Evolutionary conservation across 257 asterid species (phyloP), one percentile per base, ranked within the genome.

Genomic region (Solanum okadae): DNA sequence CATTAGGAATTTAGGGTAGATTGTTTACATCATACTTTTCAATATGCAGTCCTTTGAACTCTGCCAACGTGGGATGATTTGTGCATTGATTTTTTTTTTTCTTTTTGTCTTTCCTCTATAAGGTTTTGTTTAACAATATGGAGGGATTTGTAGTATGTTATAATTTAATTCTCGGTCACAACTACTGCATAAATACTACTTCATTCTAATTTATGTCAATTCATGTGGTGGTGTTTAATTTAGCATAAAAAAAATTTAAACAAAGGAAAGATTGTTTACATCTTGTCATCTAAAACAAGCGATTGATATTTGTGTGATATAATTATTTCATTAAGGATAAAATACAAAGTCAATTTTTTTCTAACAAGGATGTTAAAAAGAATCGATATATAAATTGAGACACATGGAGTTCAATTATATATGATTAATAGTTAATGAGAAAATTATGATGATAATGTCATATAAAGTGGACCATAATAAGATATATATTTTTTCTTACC

Each of bases 21-120:
- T 0, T 5, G 31, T n/a, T 11, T 25, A 65, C 4, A 25, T 65
- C 9, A 65, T 3, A n/a, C 10, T 16, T 12, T 0, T 12, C 14
- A 2, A 25, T 29, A 27, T 67, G 35, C 1, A 1, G 20, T 3
- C 4, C 4, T 65, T 4, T 11, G 4, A 27, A 25, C 16, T 6
- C 4, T 12, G 1, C 0, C 16, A 5, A 67, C 0, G 8, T 25
- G 20, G 2, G 0, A 25, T 67, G 10, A 1, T 67, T 25, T 67
- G 35, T 65, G 18, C 2, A 14, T 27, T 2, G 2, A 18, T 56
- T 0, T 18, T 10, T 6, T 6, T 6, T 2, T 46, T 14, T 18
- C 0, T 2, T 7, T 37, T 2, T 37, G 1, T 27, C 20, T 68
- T 27, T 68, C 20, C 37, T 67, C 5, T 25, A 13, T 1, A 27